phyloP scores from a whole-genome alignment of 2,329 filamentous ascomycete species.

The Westerdykella aurantiaca region DNA sequence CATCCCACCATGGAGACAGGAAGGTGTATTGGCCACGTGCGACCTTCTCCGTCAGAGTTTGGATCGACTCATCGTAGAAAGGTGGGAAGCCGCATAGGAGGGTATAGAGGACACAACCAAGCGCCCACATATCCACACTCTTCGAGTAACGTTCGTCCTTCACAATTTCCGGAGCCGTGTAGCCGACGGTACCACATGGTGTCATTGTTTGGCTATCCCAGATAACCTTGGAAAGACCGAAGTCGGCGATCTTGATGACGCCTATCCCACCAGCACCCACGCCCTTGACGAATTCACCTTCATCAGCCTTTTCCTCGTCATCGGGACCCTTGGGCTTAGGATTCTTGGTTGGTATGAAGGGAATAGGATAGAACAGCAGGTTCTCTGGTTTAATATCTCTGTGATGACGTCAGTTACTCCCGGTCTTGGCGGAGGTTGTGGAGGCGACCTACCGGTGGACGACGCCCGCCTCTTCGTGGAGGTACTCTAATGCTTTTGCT shows the following conservation, averaged over 20 bases:
- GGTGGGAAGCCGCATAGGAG: slow-evolving; percentile 95
- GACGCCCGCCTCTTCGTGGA: slow-evolving; percentile 91
- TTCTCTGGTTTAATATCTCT: slow-evolving; percentile 99
- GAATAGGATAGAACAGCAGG: slow-evolving; percentile 82
- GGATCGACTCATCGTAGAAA: slow-evolving; percentile 97
- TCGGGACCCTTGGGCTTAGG: slow-evolving; percentile 78
- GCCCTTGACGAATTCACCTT: slow-evolving; percentile 84
- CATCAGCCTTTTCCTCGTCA: slow-evolving; percentile 95
- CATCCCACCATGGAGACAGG: slow-evolving; percentile 98
- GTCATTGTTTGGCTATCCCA: slow-evolving; percentile 99
- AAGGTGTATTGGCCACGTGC: slow-evolving; percentile 96
- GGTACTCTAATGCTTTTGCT: slow-evolving; percentile 85
- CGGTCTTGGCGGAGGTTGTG: slow-evolving; percentile 2
- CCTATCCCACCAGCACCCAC: slow-evolving; percentile 86
- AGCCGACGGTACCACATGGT: slow-evolving; percentile 96
- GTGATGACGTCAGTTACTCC: slow-evolving; percentile 35
- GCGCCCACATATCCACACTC: slow-evolving; percentile 98
- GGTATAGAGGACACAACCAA: slow-evolving; percentile 95
- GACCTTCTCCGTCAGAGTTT: slow-evolving; percentile 94
- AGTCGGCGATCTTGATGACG: slow-evolving; percentile 94
- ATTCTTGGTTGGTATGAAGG: slow-evolving; percentile 71
- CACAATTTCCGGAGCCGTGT: slow-evolving; percentile 96
- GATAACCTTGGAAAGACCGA: slow-evolving; percentile 93
- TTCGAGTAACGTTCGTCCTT: slow-evolving; percentile 99
- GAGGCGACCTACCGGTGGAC: slow-evolving; percentile 75